A percentile compares a stretch with the other conserved stretches of the same genome.
Evolutionary conservation across 176 grass and related monocot genomes (phyloP).

Genomic region (Tillandsia fasciculata): DNA sequence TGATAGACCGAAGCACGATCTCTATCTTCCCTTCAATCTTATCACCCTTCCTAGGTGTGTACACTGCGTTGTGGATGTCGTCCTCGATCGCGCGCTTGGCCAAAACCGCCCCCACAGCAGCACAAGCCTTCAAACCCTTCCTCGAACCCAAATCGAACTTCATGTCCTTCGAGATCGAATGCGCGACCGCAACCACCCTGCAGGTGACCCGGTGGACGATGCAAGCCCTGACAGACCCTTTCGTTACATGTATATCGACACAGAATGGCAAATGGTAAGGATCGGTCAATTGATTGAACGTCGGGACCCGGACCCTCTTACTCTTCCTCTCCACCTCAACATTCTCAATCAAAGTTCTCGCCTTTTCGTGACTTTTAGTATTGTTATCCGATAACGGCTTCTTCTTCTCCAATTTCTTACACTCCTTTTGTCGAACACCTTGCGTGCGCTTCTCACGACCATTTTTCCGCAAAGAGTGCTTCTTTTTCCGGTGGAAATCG

Average conservation of each 20-base stretch:
- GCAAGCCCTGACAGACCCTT: constrained; percentile 70
- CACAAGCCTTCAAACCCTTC: constrained; percentile 57
- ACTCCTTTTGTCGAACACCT: constrained; percentile 20
- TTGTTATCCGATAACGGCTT: not conserved
- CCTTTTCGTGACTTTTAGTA: not conserved
- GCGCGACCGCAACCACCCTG: constrained; percentile 50
- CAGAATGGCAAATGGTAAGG: constrained; percentile 74
- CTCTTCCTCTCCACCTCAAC: constrained; percentile 23
- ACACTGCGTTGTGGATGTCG: constrained; percentile 63
- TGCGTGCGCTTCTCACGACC: not conserved
- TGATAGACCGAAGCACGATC: constrained; percentile 41
- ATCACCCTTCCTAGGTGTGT: constrained; percentile 70
- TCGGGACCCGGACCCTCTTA: constrained; percentile 36
- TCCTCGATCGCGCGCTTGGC: constrained; percentile 52
- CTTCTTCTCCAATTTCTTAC: constrained; percentile 20
- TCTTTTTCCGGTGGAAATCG: constrained; percentile 21
- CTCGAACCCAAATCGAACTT: constrained; percentile 56
- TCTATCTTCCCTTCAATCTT: constrained; percentile 65
- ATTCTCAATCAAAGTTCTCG: not conserved
- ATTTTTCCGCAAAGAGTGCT: constrained; percentile 13
- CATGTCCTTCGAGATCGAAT: constrained; percentile 80
- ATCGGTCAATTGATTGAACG: constrained; percentile 54
- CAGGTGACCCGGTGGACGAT: constrained; percentile 58
- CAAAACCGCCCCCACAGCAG: constrained; percentile 44
- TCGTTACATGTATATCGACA: constrained; percentile 58